A percentile compares a stretch with the other conserved stretches of the same genome.
These are phyloP conservation scores for Apiotrichum akiyoshidainum DNA, from an alignment of 1,284 basidiomycete genomes.

Conservation along the genomic window DNA sequence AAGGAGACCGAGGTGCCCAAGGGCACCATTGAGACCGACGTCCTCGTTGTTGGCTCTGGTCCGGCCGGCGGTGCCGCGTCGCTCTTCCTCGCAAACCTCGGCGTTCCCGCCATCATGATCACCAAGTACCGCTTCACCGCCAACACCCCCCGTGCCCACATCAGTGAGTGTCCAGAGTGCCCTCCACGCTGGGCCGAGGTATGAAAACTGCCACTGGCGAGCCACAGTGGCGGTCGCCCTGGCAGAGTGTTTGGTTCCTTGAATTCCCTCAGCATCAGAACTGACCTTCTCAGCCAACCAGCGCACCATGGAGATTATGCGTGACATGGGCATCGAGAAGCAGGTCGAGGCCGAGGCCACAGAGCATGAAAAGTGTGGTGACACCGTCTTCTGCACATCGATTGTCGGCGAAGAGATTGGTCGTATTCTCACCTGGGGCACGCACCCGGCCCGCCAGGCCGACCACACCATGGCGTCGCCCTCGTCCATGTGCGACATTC, in stretches of 20 bases:
- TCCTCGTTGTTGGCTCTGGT: conserved; percentile 15
- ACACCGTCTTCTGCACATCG: conserved; percentile 21
- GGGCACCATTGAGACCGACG: conserved; percentile 15
- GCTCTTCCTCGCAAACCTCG: conserved; percentile 18
- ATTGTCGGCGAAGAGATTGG: conserved; percentile 19
- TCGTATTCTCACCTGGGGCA: conserved; percentile 20
- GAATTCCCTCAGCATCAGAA: no score
- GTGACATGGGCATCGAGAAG: conserved; percentile 20
- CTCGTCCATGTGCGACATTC: conserved; percentile 19
- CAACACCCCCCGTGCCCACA: conserved; percentile 21
- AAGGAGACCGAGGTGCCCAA: conserved; percentile 16
- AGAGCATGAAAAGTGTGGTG: conserved; percentile 18
- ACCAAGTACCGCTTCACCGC: conserved; percentile 17
- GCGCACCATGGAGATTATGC: conserved; percentile 21
- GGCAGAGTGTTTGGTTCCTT: no score
- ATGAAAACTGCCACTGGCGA: no score
- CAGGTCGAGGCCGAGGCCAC: conserved; percentile 16
- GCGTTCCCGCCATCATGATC: conserved; percentile 14
- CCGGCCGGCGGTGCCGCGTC: conserved; percentile 15
- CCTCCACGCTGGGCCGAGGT: no score
- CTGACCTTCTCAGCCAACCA: conserved; percentile 9
- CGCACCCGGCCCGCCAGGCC: conserved; percentile 15
- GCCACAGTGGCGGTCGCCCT: no score
- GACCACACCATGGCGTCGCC: conserved; percentile 19
- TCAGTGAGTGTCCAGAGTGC: background rate